Conservation (phyloP, 2,329 filamentous ascomycete genomes). For the Aaosphaeria arxii region DNA sequence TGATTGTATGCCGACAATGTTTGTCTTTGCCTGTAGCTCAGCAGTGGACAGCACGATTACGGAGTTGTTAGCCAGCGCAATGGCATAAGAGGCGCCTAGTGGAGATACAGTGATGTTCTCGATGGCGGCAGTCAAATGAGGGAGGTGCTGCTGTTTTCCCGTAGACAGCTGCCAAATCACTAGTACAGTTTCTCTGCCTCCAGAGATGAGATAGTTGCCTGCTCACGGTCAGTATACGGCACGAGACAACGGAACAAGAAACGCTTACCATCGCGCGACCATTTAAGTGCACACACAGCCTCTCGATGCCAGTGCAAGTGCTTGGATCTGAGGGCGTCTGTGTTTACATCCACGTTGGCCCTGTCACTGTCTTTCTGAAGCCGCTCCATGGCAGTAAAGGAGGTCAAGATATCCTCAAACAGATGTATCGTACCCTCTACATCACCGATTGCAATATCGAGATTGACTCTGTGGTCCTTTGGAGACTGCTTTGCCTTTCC, state of each 20-base stretch:
- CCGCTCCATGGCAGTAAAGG: constrained; percentile 40
- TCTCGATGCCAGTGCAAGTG: constrained; percentile 90
- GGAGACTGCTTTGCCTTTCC: constrained; percentile 31
- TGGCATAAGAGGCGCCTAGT: constrained; percentile 73
- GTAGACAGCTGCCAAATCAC: constrained; percentile 94
- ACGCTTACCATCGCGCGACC: constrained; percentile 79
- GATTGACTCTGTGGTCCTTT: constrained; percentile 36
- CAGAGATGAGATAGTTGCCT: constrained; percentile 94
- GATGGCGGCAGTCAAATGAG: constrained; percentile 84
- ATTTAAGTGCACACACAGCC: constrained; percentile 80
- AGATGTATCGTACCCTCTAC: constrained; percentile 73
- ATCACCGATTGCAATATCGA: constrained; percentile 79
- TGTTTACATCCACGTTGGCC: not conserved
- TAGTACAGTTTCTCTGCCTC: constrained; percentile 83
- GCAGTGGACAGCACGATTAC: constrained; percentile 86
- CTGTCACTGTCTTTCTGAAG: too few species aligned
- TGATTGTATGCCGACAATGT: constrained; percentile 77
- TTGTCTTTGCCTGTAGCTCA: constrained; percentile 80
- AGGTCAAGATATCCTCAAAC: constrained; percentile 71
- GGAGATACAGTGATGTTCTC: constrained; percentile 82
- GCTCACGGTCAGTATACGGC: constrained; percentile 1
- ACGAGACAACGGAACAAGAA: not conserved
- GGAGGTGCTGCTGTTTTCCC: constrained; percentile 74
- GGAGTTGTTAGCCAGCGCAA: constrained; percentile 90
- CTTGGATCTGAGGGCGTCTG: constrained; percentile 50